phyloP scores from a whole-genome alignment of 495 filamentous ascomycete genomes.

The Neurospora africana region DNA sequence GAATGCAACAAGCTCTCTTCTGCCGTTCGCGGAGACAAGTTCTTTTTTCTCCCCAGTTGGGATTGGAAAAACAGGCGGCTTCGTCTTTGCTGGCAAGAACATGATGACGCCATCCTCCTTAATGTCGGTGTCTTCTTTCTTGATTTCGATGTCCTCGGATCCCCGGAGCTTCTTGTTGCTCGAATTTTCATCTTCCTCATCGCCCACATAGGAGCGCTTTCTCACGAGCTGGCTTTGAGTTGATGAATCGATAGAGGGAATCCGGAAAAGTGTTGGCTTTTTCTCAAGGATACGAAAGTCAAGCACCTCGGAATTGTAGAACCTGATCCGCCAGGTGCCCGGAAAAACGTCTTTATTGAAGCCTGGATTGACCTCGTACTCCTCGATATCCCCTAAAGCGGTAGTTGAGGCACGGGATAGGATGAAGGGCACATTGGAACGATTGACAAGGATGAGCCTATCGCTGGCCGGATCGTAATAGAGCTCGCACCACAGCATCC shows the following conservation, averaged over 20 bases:
- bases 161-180: conserved; percentile 30
- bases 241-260: conserved; percentile 12
- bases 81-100: conserved; percentile 32
- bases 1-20: conserved; percentile 17
- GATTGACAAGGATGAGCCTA: conserved; percentile 37
- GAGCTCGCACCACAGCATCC: conserved; percentile 37
- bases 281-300: conserved; percentile 42
- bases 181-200: conserved; percentile 19
- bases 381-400: conserved; percentile 17
- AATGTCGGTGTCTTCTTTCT: neutral
- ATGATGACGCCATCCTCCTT: conserved; percentile 34
- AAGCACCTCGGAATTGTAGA: conserved; percentile 30
- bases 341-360: conserved; percentile 30
- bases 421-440: conserved; percentile 33
- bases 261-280: conserved; percentile 22
- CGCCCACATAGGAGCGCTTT: conserved; percentile 32
- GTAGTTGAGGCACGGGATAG: conserved; percentile 26
- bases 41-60: conserved; percentile 33
- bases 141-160: conserved; percentile 11
- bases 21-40: conserved; percentile 28
- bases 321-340: conserved; percentile 38
- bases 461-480: conserved; percentile 42
- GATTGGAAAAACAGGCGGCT: conserved; percentile 31
- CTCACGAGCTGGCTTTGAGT: conserved; percentile 19
- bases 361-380: conserved; percentile 32